Evolutionary conservation across 192 early-diverging fungal genomes (phyloP).

Genomic region (Linderina pennispora): DNA sequence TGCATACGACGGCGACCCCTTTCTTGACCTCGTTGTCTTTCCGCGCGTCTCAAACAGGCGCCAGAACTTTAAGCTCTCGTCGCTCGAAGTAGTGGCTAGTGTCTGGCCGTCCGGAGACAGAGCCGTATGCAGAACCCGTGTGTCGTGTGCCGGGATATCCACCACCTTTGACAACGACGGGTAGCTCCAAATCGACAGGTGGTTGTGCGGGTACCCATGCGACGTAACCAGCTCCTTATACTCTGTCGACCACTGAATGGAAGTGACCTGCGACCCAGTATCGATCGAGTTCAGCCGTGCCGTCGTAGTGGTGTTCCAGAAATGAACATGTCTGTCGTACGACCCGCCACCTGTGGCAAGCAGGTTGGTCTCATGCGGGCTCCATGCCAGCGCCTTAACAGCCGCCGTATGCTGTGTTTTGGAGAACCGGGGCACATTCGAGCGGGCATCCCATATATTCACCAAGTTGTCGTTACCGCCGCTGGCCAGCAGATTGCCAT

Average conservation of each 20-base stretch:
- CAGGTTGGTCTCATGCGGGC: slow-evolving; percentile 79
- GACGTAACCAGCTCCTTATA: slow-evolving; percentile 84
- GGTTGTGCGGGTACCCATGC: slow-evolving; percentile 88
- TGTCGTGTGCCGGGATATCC: slow-evolving; percentile 80
- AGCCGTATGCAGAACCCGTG: slow-evolving; percentile 84
- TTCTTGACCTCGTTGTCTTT: slow-evolving; percentile 20
- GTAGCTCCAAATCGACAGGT: slow-evolving; percentile 81
- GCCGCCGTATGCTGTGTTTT: slow-evolving; percentile 80
- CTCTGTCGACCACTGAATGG: slow-evolving; percentile 81
- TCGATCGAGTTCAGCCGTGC: slow-evolving; percentile 59
- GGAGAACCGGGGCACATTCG: slow-evolving; percentile 57
- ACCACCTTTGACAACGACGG: slow-evolving; percentile 64
- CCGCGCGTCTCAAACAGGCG: slow-evolving; percentile 66
- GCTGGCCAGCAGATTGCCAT: slow-evolving; percentile 76
- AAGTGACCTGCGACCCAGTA: slow-evolving; percentile 89
- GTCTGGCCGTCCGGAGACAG: slow-evolving; percentile 88
- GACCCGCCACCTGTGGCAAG: slow-evolving; percentile 91
- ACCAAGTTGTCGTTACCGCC: slow-evolving; percentile 94
- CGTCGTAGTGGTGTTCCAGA: slow-evolving; percentile 82
- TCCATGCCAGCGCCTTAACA: slow-evolving; percentile 94
- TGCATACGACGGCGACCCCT: slow-evolving; percentile 3
- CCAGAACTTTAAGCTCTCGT: slow-evolving; percentile 97
- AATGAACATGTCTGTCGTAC: slow-evolving; percentile 81
- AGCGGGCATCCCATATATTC: slow-evolving; percentile 80
- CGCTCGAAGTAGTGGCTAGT: slow-evolving; percentile 87